phyloP scores from a whole-genome alignment of 2,329 filamentous ascomycete species.

The Talaromyces sp. region DNA sequence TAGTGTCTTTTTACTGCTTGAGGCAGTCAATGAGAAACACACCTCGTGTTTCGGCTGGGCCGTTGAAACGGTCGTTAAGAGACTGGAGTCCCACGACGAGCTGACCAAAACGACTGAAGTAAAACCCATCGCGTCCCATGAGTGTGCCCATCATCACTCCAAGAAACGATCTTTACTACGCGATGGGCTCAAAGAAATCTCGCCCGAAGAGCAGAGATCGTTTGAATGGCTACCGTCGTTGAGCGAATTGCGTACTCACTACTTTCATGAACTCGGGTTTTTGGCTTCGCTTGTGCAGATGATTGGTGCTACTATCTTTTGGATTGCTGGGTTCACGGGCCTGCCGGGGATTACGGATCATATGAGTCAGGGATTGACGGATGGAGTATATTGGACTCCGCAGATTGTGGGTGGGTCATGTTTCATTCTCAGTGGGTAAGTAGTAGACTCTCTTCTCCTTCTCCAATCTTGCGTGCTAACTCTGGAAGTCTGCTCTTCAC shows the following conservation, averaged over 20 bases:
- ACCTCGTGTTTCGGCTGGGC: constrained; percentile 68
- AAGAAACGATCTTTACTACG: constrained; percentile 40
- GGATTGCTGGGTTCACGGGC: constrained; percentile 60
- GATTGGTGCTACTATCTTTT: constrained; percentile 61
- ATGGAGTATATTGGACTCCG: constrained; percentile 61
- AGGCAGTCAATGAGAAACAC: constrained; percentile 66
- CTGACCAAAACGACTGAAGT: constrained; percentile 19
- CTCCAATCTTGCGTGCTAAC: background rate
- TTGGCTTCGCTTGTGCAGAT: constrained; percentile 58
- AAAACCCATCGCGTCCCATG: constrained; percentile 19
- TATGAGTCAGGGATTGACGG: constrained; percentile 46
- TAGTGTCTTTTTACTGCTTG: constrained; percentile 60
- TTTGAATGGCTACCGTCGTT: constrained; percentile 62
- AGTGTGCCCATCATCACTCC: constrained; percentile 43
- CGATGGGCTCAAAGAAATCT: constrained; percentile 23
- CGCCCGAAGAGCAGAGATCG: constrained; percentile 22
- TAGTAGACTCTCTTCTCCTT: background rate
- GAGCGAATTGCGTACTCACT: constrained; percentile 57
- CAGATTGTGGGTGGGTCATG: constrained; percentile 61
- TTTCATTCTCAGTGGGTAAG: constrained; percentile 55
- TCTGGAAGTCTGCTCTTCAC: constrained; percentile 54
- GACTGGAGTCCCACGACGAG: constrained; percentile 23
- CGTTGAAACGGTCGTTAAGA: constrained; percentile 50
- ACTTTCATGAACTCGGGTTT: constrained; percentile 61
- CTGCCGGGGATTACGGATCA: constrained; percentile 55